phyloP scores from a whole-genome alignment of 306 rosid species.

The Cajanus cajan region DNA sequence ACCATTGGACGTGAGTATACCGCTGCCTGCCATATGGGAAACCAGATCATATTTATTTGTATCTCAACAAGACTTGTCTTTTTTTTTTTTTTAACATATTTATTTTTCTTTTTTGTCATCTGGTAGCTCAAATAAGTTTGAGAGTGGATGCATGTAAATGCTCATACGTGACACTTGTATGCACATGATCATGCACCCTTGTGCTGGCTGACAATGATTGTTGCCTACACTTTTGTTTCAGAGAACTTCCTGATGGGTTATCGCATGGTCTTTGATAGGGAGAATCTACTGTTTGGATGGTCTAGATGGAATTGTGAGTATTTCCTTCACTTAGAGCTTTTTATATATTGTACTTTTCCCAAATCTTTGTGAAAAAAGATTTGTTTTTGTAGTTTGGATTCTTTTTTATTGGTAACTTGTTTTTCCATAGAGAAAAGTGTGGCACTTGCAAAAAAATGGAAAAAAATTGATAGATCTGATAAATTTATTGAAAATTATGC shows the following conservation, averaged over 20 bases:
- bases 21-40: background rate
- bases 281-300: conserved; percentile 60
- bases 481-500: background rate
- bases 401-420: background rate
- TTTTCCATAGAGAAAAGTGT: background rate
- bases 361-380: background rate
- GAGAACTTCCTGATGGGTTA: conserved; percentile 62
- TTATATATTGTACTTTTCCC: background rate
- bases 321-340: background rate
- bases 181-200: background rate
- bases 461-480: background rate
- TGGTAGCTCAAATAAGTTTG: background rate
- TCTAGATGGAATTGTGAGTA: conserved; percentile 64
- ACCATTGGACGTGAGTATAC: conserved; percentile 68
- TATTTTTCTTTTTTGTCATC: background rate
- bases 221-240: conserved; percentile 36
- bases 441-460: background rate
- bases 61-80: background rate
- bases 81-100: background rate
- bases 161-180: background rate
- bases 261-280: conserved; percentile 59
- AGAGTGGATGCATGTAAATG: conserved; percentile 10
- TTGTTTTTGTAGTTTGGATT: background rate
- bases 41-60: background rate
- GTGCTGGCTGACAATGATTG: background rate